These are phyloP conservation scores for Colletotrichum limetticola DNA, from an alignment of 2,329 filamentous ascomycete genomes.

Conservation along the genomic window DNA sequence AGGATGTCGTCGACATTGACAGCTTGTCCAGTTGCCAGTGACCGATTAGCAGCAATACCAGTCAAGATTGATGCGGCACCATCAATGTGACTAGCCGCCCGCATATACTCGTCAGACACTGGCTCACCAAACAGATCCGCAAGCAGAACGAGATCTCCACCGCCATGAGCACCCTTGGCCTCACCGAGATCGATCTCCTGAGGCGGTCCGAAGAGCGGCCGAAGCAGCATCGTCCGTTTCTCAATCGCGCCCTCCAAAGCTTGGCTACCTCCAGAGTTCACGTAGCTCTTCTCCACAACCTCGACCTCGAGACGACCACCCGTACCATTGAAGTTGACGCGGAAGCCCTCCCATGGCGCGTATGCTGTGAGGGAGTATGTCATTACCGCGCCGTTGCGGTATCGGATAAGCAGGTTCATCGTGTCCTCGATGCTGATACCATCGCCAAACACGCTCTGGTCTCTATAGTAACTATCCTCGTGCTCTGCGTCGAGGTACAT, in stretches of 20 bases:
- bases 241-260: constrained; percentile 64
- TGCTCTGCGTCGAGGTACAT: constrained; percentile 72
- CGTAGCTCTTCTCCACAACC: constrained; percentile 71
- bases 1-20: constrained; percentile 66
- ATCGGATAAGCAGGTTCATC: constrained; percentile 69
- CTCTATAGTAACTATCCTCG: constrained; percentile 70
- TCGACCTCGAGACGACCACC: constrained; percentile 69
- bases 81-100: constrained; percentile 68
- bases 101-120: constrained; percentile 61
- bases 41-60: constrained; percentile 68
- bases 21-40: constrained; percentile 66
- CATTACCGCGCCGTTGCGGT: constrained; percentile 65
- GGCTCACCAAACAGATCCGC: constrained; percentile 67
- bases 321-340: constrained; percentile 68
- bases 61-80: constrained; percentile 69
- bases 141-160: constrained; percentile 67
- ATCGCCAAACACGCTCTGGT: constrained; percentile 71
- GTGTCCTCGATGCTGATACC: constrained; percentile 74
- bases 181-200: constrained; percentile 63
- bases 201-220: constrained; percentile 67
- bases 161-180: constrained; percentile 67
- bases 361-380: constrained; percentile 71
- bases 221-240: constrained; percentile 57
- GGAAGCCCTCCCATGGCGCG: constrained; percentile 71
- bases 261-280: constrained; percentile 70